Evolutionary conservation across 768 basidiomycete species (phyloP), one percentile per base, ranked within the genome.

Genomic region (Terana coerulea): DNA sequence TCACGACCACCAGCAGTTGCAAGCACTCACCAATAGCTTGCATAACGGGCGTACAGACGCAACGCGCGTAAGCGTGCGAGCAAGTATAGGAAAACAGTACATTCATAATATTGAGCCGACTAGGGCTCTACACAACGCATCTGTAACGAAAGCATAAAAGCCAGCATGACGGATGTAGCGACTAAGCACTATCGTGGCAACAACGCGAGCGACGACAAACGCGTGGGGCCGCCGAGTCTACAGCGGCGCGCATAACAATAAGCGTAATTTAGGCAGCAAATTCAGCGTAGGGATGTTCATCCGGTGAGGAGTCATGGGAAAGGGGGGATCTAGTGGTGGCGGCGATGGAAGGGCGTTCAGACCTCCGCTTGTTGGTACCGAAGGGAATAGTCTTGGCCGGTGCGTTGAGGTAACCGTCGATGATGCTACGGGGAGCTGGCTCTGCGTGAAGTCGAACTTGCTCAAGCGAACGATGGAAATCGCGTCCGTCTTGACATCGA

Each of bases 401-500:
- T 26, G 53, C 54, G 29, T 47, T 49, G 24, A 66, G 52, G 57
- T 63, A 63, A 9, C 61, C 63, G 33, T 61, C 63, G 17, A 66
- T 45, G 25, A 59, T 36, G 48, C 52, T 58, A 36, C 64, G 45
- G 25, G 61, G 52, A 64, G 21, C 50, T 54, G 49, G 8, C 37
- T 53, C 58, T 61, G 58, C 12, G 49, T 45, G 57, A 57, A 66
- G 55, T 64, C 60, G 60, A 61, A 66, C 25, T 52, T 51, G 11
- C 53, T 56, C 48, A 58, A 54, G 36, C 51, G 51, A 51, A 61
- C 53, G 49, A 64, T 60, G 24, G 60, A 45, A 57, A 66, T 62
- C 12, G 49, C 33, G 49, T 64, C 63, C 31, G 59, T 62, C 59
- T 64, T 50, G 29, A 62, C 61, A 48, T 61, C n/a, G 45, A 46